These are phyloP conservation scores for Hyphopichia pseudoburtonii DNA, from an alignment of 1,139 yeast species.

Conservation along the genomic window DNA sequence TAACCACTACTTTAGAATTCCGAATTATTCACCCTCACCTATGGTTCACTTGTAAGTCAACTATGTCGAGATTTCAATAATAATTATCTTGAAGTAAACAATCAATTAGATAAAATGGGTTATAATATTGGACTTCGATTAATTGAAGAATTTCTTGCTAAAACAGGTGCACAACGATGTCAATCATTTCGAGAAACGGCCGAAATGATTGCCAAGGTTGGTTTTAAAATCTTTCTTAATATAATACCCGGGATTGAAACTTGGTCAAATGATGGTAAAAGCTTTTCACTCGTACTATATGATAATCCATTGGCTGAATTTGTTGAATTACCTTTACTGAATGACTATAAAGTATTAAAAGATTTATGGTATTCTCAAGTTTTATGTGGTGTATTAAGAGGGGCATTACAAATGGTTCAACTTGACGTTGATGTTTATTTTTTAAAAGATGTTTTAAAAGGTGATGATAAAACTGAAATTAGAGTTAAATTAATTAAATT, in stretches of 20 bases:
- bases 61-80: slow-evolving; percentile 78
- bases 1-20: slow-evolving; percentile 53
- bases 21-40: slow-evolving; percentile 87
- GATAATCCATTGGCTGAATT: slow-evolving; percentile 95
- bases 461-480: slow-evolving; percentile 80
- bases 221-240: slow-evolving; percentile 86
- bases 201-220: slow-evolving; percentile 80
- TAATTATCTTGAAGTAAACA: slow-evolving; percentile 77
- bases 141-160: slow-evolving; percentile 90
- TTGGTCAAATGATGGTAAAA: slow-evolving; percentile 76
- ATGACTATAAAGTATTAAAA: slow-evolving; percentile 62
- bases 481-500: slow-evolving; percentile 69
- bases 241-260: slow-evolving; percentile 73
- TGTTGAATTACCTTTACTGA: slow-evolving; percentile 77
- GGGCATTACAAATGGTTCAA: slow-evolving; percentile 95
- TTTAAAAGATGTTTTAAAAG: slow-evolving; percentile 77
- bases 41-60: slow-evolving; percentile 94
- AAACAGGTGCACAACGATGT: slow-evolving; percentile 83
- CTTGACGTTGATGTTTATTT: slow-evolving; percentile 84
- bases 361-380: slow-evolving; percentile 93
- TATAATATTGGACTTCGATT: slow-evolving; percentile 88
- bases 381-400: slow-evolving; percentile 84
- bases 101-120: slow-evolving; percentile 89
- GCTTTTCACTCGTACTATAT: slow-evolving; percentile 68
- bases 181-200: slow-evolving; percentile 80